Evolutionary conservation across 2,329 filamentous ascomycete species (phyloP).

Genomic region (Pseudonectria foliicola): DNA sequence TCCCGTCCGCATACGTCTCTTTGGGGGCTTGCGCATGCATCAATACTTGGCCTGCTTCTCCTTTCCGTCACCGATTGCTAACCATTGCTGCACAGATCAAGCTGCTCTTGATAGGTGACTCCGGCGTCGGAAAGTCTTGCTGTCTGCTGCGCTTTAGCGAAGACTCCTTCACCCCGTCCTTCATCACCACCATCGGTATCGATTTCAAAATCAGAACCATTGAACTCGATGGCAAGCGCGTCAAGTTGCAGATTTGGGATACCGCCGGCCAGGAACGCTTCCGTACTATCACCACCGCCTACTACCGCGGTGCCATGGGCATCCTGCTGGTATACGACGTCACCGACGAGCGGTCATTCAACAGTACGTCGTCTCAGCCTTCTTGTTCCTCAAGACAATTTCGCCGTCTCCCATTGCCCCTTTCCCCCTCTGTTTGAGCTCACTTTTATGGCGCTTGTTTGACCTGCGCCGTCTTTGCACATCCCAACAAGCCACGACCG

Average conservation of each 20-base stretch:
- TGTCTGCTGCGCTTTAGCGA: constrained; percentile 94
- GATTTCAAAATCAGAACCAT: constrained; percentile 99
- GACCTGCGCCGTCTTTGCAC: too few species aligned
- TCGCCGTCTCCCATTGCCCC: constrained; percentile 1
- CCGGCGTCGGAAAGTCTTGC: constrained; percentile 94
- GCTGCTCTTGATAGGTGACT: constrained; percentile 92
- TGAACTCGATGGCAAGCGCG: constrained; percentile 95
- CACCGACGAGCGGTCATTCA: constrained; percentile 91
- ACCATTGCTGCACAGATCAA: constrained; percentile 63
- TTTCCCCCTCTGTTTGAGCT: background rate
- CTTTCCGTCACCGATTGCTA: constrained; percentile 7
- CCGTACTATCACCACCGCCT: constrained; percentile 96
- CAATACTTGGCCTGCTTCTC: background rate
- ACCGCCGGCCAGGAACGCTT: constrained; percentile 98
- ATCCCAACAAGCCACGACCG: background rate
- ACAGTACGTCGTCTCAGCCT: constrained; percentile 56
- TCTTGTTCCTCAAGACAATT: too few species aligned
- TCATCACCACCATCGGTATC: constrained; percentile 98
- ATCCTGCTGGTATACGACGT: constrained; percentile 98
- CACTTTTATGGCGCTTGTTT: too few species aligned
- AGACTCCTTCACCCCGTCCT: constrained; percentile 94
- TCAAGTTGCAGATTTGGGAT: constrained; percentile 99
- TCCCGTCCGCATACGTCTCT: background rate
- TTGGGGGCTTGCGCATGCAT: background rate
- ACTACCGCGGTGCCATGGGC: constrained; percentile 97